phyloP scores from a whole-genome alignment of 805 yeast genomes.

The Yamadazyma scolyti region DNA sequence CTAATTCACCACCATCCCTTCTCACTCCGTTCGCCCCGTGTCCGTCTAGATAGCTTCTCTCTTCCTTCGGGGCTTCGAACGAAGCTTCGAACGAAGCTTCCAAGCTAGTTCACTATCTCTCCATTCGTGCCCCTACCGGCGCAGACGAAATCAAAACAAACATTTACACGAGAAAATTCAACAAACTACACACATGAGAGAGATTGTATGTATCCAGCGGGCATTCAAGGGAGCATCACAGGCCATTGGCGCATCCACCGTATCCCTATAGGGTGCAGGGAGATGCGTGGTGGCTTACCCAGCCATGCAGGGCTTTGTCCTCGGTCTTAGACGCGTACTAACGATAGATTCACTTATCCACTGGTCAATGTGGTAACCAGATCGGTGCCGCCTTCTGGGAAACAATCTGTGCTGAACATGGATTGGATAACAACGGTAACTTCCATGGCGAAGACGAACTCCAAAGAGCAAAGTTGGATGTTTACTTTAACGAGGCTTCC shows the following conservation, averaged over 20 bases:
- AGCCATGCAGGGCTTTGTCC: too few relatives aligned
- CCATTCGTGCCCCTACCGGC: conserved; percentile 3
- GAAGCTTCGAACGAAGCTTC: too few relatives aligned
- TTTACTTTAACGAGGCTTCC: conserved; percentile 83
- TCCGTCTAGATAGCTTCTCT: too few relatives aligned
- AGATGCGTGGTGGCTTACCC: background rate
- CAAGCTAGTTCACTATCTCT: too few relatives aligned
- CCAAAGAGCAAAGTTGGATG: conserved; percentile 59
- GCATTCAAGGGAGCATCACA: conserved; percentile 1
- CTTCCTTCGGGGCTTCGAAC: too few relatives aligned
- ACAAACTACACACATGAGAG: conserved; percentile 11
- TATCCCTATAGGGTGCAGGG: background rate
- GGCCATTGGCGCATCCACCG: too few relatives aligned
- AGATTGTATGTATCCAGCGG: conserved; percentile 12
- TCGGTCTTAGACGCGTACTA: conserved; percentile 6
- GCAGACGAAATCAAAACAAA: conserved; percentile 15
- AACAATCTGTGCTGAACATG: conserved; percentile 86
- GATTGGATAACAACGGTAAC: conserved; percentile 70
- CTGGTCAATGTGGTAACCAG: conserved; percentile 99
- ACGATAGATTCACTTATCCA: conserved; percentile 81
- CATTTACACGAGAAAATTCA: conserved; percentile 13
- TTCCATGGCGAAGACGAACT: conserved; percentile 51
- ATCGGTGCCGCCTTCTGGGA: conserved; percentile 96
- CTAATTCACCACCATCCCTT: too few relatives aligned
- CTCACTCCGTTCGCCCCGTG: too few relatives aligned